Conservation (phyloP, 768 basidiomycete species). For the Podaxis sp. region DNA sequence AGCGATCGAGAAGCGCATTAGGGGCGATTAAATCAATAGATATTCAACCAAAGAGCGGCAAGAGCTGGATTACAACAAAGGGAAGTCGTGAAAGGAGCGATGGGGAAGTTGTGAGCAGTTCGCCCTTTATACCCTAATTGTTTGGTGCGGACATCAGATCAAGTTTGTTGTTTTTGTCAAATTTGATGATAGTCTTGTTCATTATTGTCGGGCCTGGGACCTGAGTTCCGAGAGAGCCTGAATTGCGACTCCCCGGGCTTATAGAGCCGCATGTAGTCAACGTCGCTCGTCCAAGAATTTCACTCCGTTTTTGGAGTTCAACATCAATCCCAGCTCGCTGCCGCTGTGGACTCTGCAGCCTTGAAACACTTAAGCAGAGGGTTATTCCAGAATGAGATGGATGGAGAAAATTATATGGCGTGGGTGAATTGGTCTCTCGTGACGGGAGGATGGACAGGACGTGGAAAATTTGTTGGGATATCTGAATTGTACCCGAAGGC, state of each 20-base stretch:
- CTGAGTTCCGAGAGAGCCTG: neutral
- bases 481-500: neutral
- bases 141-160: conserved; percentile 1
- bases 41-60: conserved; percentile 7
- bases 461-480: neutral
- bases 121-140: conserved; percentile 5
- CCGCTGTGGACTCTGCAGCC: too few relatives aligned
- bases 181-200: neutral
- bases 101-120: neutral
- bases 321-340: too few relatives aligned
- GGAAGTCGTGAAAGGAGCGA: neutral
- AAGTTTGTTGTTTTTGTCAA: neutral
- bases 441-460: neutral
- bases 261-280: too few relatives aligned
- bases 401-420: neutral
- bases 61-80: conserved; percentile 9
- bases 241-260: neutral
- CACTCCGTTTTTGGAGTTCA: too few relatives aligned
- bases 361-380: neutral
- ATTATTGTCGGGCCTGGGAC: neutral
- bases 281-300: too few relatives aligned
- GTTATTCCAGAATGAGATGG: neutral
- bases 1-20: conserved; percentile 10
- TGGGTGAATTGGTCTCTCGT: neutral
- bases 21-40: neutral